Evolutionary conservation across 2,329 filamentous ascomycete genomes (phyloP).

Genomic region (Clarireedia hainanense): DNA sequence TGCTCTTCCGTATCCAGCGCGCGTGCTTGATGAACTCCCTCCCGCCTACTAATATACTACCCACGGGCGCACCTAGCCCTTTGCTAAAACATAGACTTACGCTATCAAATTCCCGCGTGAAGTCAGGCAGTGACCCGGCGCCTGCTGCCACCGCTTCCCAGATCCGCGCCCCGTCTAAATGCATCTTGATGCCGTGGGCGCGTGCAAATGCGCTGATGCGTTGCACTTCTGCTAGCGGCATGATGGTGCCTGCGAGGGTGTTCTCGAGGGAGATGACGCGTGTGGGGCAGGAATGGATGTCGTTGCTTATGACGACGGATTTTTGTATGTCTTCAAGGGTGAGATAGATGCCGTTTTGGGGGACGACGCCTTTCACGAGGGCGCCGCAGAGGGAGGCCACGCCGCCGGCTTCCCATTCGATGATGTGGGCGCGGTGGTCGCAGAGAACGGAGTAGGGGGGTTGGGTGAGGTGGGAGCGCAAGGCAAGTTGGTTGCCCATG

Average conservation of each 20-base stretch:
- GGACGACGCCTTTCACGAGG: slow-evolving; percentile 56
- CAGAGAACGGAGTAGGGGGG: slow-evolving; percentile 77
- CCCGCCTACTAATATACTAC: slow-evolving; percentile 60
- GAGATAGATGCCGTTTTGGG: slow-evolving; percentile 60
- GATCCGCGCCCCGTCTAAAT: slow-evolving; percentile 71
- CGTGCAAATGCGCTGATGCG: slow-evolving; percentile 64
- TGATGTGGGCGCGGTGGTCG: slow-evolving; percentile 71
- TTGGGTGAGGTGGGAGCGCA: slow-evolving; percentile 68
- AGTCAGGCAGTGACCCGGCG: slow-evolving; percentile 59
- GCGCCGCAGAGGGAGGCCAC: slow-evolving; percentile 65
- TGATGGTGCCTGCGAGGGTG: slow-evolving; percentile 70
- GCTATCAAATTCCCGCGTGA: slow-evolving; percentile 62
- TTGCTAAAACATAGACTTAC: slow-evolving; percentile 76
- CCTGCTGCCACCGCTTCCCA: slow-evolving; percentile 75
- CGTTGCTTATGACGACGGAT: slow-evolving; percentile 53
- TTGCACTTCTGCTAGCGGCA: slow-evolving; percentile 64
- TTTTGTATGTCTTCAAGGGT: slow-evolving; percentile 57
- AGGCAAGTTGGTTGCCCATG: slow-evolving; percentile 86
- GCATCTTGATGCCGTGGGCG: slow-evolving; percentile 57
- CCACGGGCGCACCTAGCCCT: slow-evolving; percentile 73
- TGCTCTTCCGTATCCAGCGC: slow-evolving; percentile 70
- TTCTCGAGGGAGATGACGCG: slow-evolving; percentile 79
- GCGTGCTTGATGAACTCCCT: slow-evolving; percentile 52
- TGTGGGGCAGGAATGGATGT: slow-evolving; percentile 75
- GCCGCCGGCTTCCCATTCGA: slow-evolving; percentile 57